Evolutionary conservation across 495 filamentous ascomycete genomes (phyloP).

Genomic region (Margaritispora aquatica): DNA sequence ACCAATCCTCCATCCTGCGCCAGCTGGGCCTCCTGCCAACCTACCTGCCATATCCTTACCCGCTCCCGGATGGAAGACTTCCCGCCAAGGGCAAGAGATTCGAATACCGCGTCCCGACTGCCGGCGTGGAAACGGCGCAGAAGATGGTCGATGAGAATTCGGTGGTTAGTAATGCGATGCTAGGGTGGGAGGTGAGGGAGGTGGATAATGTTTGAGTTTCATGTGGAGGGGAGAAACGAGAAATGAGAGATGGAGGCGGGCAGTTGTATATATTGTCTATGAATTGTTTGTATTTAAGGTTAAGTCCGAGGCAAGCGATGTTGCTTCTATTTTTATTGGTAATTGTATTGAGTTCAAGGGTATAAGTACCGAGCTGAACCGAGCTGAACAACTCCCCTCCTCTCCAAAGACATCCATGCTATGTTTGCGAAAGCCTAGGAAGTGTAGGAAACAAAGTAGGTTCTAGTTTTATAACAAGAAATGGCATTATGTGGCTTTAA

Average conservation of each 20-base stretch:
- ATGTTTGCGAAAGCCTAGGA: no score
- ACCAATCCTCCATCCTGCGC: constrained; percentile 73
- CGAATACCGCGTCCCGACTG: constrained; percentile 63
- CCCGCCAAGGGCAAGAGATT: constrained; percentile 37
- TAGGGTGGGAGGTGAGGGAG: constrained; percentile 31
- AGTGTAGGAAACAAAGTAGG: no score
- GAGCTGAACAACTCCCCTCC: no score
- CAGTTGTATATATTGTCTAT: no score
- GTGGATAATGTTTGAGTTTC: constrained; percentile 13
- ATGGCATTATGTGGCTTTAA: no score
- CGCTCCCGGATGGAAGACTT: constrained; percentile 34
- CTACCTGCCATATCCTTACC: constrained; percentile 50
- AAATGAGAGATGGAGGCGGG: background rate
- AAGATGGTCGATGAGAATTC: constrained; percentile 59
- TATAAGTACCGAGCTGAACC: no score
- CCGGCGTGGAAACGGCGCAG: constrained; percentile 57
- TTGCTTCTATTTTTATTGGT: no score
- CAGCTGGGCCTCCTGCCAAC: constrained; percentile 69
- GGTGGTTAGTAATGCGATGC: constrained; percentile 58
- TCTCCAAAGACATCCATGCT: no score
- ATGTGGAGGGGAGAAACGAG: background rate
- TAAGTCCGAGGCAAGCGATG: no score
- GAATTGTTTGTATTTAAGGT: no score
- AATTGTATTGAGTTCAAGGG: no score
- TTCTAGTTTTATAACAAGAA: no score